Conservation (phyloP, 148 eudicot species). For the Bassia scoparia region DNA sequence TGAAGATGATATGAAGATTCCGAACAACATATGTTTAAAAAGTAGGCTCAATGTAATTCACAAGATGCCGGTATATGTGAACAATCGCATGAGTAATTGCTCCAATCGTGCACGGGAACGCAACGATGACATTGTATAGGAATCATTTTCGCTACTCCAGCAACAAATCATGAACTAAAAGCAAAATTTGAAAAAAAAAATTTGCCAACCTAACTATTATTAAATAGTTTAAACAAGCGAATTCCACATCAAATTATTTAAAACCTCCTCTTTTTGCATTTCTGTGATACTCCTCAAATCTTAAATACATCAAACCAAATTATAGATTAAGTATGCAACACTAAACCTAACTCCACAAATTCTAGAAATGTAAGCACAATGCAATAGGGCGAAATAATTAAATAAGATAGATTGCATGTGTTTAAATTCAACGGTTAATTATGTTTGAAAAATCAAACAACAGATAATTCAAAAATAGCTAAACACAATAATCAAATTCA, state of each 20-base stretch:
- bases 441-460: neutral
- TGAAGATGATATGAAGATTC: conserved; percentile 84
- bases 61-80: conserved; percentile 82
- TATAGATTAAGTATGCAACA: neutral
- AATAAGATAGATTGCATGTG: neutral
- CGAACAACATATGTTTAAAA: conserved; percentile 94
- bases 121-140: conserved; percentile 67
- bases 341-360: neutral
- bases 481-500: neutral
- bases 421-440: neutral
- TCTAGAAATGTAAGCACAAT: neutral
- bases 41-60: conserved; percentile 93
- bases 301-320: neutral
- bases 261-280: neutral
- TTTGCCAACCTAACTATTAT: neutral
- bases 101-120: conserved; percentile 85
- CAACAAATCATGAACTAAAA: conserved; percentile 34
- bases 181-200: neutral
- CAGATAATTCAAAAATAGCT: neutral
- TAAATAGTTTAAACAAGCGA: neutral
- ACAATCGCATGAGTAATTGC: conserved; percentile 67
- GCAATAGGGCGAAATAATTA: neutral
- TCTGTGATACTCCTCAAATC: neutral
- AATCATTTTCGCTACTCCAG: conserved; percentile 47
- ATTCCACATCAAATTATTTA: neutral